These are phyloP conservation scores for Eurotiales sp. DNA, from an alignment of 2,329 filamentous ascomycete species.

Conservation along the genomic window DNA sequence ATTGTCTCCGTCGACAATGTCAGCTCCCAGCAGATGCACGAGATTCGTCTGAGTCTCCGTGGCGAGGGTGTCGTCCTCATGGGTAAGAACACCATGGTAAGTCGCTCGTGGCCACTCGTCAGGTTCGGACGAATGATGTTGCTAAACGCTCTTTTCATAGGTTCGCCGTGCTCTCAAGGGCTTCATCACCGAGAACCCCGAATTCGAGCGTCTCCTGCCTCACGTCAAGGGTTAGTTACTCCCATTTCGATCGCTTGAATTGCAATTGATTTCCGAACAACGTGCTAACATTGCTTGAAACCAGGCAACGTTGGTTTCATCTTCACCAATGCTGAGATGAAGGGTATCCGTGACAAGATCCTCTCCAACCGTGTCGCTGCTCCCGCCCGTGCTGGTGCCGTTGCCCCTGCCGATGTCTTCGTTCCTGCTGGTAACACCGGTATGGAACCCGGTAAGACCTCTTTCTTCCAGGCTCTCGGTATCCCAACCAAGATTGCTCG, in stretches of 20 bases:
- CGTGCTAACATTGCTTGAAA: neutral
- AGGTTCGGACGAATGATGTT: constrained; percentile 11
- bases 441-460: constrained; percentile 99
- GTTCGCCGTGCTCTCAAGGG: constrained; percentile 96
- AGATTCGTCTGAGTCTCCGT: constrained; percentile 91
- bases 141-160: constrained; percentile 39
- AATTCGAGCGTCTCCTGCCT: constrained; percentile 97
- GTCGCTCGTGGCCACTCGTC: neutral
- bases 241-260: neutral
- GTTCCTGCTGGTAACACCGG: constrained; percentile 98
- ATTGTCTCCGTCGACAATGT: constrained; percentile 99
- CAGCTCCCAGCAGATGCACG: constrained; percentile 99
- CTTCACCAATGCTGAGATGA: constrained; percentile 97
- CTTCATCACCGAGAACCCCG: constrained; percentile 83
- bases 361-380: constrained; percentile 96
- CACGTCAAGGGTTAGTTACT: constrained; percentile 68
- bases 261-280: neutral
- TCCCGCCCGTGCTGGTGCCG: constrained; percentile 93
- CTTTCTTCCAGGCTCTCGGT: constrained; percentile 99
- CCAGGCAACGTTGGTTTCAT: constrained; percentile 93
- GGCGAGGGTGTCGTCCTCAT: constrained; percentile 92
- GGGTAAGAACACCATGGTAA: constrained; percentile 99
- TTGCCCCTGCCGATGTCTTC: constrained; percentile 91
- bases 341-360: constrained; percentile 88
- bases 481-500: constrained; percentile 99